Evolutionary conservation across 805 yeast genomes (phyloP), one percentile per base, ranked within the genome.

Genomic region (Zygotorulaspora sp.): DNA sequence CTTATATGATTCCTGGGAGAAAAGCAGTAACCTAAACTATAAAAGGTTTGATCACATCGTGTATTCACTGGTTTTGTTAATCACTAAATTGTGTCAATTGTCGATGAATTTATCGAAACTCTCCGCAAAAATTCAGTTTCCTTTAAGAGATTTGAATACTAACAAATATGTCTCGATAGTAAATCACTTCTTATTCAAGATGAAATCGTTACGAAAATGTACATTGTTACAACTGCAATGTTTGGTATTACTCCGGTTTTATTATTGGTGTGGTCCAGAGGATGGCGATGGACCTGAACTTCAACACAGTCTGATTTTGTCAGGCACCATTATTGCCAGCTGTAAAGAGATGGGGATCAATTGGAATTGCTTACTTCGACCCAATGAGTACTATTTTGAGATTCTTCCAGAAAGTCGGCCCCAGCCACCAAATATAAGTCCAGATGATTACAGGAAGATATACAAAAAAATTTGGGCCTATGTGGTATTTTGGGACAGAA

Each of bases 221-320:
- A 56, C 61, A 1, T 23, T 59, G 15, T 28, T 52, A 28, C 59
- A 57, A 33, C 24, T 58, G n/a, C 59, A 57, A 28, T 41, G 49
- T 39, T 38, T 58, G 17, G 29, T 59, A 16, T 24, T 59, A 20
- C 41, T 58, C 15, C 49, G 62, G 36, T 50, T 59, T 32, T 53
- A 55, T 36, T 52, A 55, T 29, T 59, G 63, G 63, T 52, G 61
- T 41, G 54, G 56, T 2, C 61, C 62, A 2, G 61, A 59, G 28
- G 61, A 57, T 40, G 61, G 61, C 9, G 63, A 59, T 40, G 64
- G 64, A 2, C 42, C 49, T 16, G 50, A 47, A 18, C 43, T 51
- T 10, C 55, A 57, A 35, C 59, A 57, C 30, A 49, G 51, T 26
- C 56, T 49, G 22, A 50, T 58, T 6, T 34, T 59, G 2, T 49